Conservation (phyloP, 1,139 yeast species). For the Meyerozyma sp. region DNA sequence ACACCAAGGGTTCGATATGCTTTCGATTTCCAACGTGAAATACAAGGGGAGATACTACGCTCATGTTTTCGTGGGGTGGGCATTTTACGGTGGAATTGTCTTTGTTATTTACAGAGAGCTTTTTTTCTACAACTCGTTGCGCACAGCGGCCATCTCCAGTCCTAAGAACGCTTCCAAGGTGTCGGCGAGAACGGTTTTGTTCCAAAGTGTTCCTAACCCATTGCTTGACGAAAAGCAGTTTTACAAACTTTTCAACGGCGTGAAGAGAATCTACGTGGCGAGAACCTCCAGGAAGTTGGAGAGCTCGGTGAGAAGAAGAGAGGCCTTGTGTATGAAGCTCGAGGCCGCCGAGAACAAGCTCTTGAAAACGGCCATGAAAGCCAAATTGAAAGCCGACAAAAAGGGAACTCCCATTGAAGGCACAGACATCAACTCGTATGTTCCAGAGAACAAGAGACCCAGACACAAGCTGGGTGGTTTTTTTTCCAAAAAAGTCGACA, state of each 20-base stretch:
- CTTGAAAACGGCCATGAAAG: constrained; percentile 56
- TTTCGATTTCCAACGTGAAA: constrained; percentile 69
- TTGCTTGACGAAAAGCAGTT: constrained; percentile 61
- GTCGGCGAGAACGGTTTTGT: constrained; percentile 73
- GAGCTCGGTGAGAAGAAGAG: constrained; percentile 56
- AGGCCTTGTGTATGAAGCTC: constrained; percentile 52
- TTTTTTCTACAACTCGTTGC: constrained; percentile 69
- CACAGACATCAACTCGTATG: constrained; percentile 55
- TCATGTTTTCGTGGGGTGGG: constrained; percentile 78
- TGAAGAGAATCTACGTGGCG: constrained; percentile 70
- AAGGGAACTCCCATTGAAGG: constrained; percentile 36
- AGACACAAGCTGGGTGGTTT: constrained; percentile 53
- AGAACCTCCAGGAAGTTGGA: constrained; percentile 60
- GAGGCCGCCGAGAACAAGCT: constrained; percentile 67
- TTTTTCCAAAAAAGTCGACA: constrained; percentile 52
- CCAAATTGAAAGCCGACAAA: constrained; percentile 60
- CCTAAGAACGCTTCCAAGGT: constrained; percentile 71
- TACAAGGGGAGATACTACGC: constrained; percentile 68
- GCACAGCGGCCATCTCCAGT: constrained; percentile 76
- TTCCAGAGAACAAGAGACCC: constrained; percentile 76
- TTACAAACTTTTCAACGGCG: constrained; percentile 58
- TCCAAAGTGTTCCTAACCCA: constrained; percentile 74
- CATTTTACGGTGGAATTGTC: constrained; percentile 64
- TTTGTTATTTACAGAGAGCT: constrained; percentile 79
- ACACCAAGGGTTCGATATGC: constrained; percentile 62